phyloP scores from a whole-genome alignment of 495 filamentous ascomycete species.

The Aspergillus sclerotioniger region DNA sequence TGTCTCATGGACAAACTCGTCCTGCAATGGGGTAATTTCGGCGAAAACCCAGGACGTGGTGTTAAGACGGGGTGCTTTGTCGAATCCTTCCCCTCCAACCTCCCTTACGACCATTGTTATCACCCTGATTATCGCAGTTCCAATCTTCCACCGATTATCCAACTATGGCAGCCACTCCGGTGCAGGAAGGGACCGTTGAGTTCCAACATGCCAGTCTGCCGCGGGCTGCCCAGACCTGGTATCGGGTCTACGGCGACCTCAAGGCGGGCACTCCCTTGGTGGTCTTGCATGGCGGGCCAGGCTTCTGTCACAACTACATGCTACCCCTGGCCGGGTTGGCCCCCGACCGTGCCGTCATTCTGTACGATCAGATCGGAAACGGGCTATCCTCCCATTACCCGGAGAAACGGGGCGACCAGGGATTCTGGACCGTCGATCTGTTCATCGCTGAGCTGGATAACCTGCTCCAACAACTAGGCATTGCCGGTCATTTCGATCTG shows the following conservation, averaged over 20 bases:
- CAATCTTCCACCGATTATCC: background rate
- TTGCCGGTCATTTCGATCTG: slow-evolving; percentile 38
- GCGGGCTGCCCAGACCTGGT: slow-evolving; percentile 34
- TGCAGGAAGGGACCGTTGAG: background rate
- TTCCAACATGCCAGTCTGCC: background rate
- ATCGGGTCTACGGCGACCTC: slow-evolving; percentile 39
- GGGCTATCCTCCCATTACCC: slow-evolving; percentile 45
- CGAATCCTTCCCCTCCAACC: background rate
- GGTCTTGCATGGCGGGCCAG: slow-evolving; percentile 47
- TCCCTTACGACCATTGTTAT: background rate
- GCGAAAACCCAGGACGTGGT: background rate
- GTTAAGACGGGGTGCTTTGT: background rate
- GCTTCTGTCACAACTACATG: slow-evolving; percentile 43
- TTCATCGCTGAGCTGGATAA: slow-evolving; percentile 51
- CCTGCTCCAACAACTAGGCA: slow-evolving; percentile 37
- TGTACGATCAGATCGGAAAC: slow-evolving; percentile 56
- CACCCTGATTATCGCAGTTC: background rate
- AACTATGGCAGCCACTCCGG: background rate
- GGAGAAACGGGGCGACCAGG: slow-evolving; percentile 36
- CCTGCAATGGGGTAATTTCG: background rate
- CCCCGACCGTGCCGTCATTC: slow-evolving; percentile 38
- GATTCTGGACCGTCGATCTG: slow-evolving; percentile 47
- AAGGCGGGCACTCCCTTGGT: slow-evolving; percentile 33
- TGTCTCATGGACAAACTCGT: background rate
- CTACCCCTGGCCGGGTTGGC: slow-evolving; percentile 35